Evolutionary conservation across 2,329 filamentous ascomycete species (phyloP), one percentile per base, ranked within the genome.

Genomic region (Fusarium chaquense): DNA sequence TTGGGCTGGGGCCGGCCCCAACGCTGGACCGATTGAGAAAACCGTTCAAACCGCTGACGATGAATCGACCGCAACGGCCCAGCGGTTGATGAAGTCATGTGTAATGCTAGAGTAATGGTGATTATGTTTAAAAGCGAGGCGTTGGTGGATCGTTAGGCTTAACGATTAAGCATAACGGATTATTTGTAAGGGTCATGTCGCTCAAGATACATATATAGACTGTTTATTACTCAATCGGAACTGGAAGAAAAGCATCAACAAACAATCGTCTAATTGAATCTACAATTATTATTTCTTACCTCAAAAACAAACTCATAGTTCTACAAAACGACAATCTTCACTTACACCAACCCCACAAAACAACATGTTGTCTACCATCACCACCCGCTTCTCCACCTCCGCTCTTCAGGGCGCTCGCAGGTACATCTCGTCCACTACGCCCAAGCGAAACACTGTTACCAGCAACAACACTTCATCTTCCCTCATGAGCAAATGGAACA

Each of bases 1-100:
- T 80, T 2, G 81, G 81, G 0, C 70, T 87, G 40, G 82, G 81
- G 5, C 80, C 82, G 1, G 81, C 85, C 33, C 79, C 83, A 43
- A 82, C 84, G 0, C 82, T 88, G 73, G 83, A 86, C 51, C 81
- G 81, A 69, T 74, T 88, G 50, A 80, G 81, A 57, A 87, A 83
- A 73, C 87, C 87, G 8, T 89, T 89, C 60, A 88, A 86, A 76
- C 85, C 84, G 44, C 78, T 88, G 70, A 88, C 85, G 13, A 83
- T 88, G 22, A 85, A 83, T 61, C 80, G 84, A 32, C 78, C 79
- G 20, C 62, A 68, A 49, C 75, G 75, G 4, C 77, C 75, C 16
- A 50, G 58, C 36, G 61, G 51, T 38, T 72, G 61, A 71, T 46
- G 44, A 24, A 36, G 41, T 62, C 20, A 61, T 53, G 38, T 45